Evolutionary conservation across 2,329 filamentous ascomycete genomes (phyloP).

Genomic region (Paramyrothecium roridum): DNA sequence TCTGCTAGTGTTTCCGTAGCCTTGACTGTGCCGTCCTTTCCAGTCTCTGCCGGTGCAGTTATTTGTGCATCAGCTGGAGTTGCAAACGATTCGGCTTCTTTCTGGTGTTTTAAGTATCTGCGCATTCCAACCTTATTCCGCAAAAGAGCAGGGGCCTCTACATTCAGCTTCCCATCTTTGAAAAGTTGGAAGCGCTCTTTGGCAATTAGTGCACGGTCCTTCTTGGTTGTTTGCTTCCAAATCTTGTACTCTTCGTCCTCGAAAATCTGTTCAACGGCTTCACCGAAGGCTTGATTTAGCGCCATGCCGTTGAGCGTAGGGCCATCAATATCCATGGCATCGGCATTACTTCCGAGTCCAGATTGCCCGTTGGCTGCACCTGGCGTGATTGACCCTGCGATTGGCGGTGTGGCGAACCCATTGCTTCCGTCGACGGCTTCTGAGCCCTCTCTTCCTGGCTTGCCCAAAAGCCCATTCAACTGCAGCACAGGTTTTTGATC

Average conservation of each 20-base stretch:
- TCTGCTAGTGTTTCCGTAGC: constrained; percentile 80
- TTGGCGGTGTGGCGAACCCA: constrained; percentile 79
- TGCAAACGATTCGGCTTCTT: constrained; percentile 57
- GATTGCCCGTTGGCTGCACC: constrained; percentile 65
- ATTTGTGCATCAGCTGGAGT: constrained; percentile 32
- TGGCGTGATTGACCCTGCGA: constrained; percentile 74
- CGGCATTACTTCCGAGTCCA: constrained; percentile 69
- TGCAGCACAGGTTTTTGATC: constrained; percentile 73
- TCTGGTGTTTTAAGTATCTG: constrained; percentile 77
- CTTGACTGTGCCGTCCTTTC: constrained; percentile 44
- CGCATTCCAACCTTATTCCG: constrained; percentile 87
- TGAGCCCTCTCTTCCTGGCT: constrained; percentile 65
- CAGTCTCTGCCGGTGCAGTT: constrained; percentile 32
- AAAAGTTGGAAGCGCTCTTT: constrained; percentile 86
- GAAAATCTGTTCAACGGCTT: constrained; percentile 71
- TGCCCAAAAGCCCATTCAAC: constrained; percentile 60
- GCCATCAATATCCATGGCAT: constrained; percentile 85
- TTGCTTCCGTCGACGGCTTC: constrained; percentile 79
- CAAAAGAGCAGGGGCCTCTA: constrained; percentile 82
- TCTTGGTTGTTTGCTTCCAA: constrained; percentile 99
- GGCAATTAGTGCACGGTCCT: constrained; percentile 81
- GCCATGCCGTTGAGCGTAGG: constrained; percentile 66
- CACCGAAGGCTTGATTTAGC: constrained; percentile 60
- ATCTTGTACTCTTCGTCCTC: constrained; percentile 95
- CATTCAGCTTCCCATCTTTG: constrained; percentile 77